These are phyloP conservation scores for Medicago lupulina DNA, from an alignment of 306 rosid genomes.

Conservation along the genomic window DNA sequence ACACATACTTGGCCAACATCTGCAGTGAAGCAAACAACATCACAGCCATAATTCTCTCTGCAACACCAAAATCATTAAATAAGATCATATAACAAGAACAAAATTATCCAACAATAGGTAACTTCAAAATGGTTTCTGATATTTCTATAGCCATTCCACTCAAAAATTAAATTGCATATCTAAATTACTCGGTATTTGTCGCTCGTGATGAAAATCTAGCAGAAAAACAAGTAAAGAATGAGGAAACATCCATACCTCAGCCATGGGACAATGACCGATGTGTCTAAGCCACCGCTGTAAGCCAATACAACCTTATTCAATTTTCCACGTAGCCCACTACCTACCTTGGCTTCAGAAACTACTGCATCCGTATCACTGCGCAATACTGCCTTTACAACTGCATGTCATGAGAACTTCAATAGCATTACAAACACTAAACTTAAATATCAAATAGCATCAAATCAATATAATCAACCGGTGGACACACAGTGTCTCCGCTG, in stretches of 20 bases:
- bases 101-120: background rate
- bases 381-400: constrained; percentile 62
- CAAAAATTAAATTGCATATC: background rate
- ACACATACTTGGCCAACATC: constrained; percentile 94
- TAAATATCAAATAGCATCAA: constrained; percentile 22
- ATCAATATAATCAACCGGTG: background rate
- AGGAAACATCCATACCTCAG: constrained; percentile 58
- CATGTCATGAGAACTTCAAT: constrained; percentile 33
- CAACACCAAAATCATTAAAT: constrained; percentile 43
- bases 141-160: background rate
- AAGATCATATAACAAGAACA: constrained; percentile 18
- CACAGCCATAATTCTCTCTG: constrained; percentile 98
- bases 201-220: background rate
- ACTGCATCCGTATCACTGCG: constrained; percentile 48
- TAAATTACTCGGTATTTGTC: background rate
- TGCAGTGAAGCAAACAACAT: constrained; percentile 97
- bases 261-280: constrained; percentile 98
- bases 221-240: background rate
- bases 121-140: background rate
- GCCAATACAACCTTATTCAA: constrained; percentile 94
- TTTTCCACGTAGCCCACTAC: constrained; percentile 72
- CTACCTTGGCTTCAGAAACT: constrained; percentile 51
- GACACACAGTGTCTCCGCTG: constrained; percentile 12
- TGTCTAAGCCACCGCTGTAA: constrained; percentile 96
- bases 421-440: constrained; percentile 33